A percentile compares a stretch with the other conserved stretches of the same genome.
phyloP scores from a whole-genome alignment of 805 yeast genomes.

The Kodamaea neixiangensis region DNA sequence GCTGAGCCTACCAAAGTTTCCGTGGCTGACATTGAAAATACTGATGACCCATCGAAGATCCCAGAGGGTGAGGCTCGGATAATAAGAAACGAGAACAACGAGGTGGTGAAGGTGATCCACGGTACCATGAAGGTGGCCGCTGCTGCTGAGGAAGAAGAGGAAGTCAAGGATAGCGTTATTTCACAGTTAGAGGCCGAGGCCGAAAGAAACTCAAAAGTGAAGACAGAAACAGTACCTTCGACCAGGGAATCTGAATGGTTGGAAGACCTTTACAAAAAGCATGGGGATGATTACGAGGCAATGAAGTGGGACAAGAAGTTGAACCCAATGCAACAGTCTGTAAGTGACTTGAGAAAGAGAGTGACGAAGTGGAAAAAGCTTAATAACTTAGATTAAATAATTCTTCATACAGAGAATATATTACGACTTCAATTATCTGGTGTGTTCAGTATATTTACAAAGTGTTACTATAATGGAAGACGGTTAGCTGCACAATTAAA shows the following conservation, averaged over 20 bases:
- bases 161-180: constrained; percentile 50
- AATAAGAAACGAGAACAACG: constrained; percentile 65
- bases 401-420: neutral
- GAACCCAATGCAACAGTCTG: constrained; percentile 78
- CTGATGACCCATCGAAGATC: constrained; percentile 59
- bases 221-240: constrained; percentile 57
- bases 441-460: neutral
- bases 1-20: constrained; percentile 30
- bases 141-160: constrained; percentile 15
- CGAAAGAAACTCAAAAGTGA: constrained; percentile 46
- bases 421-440: neutral
- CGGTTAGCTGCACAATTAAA: constrained; percentile 8
- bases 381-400: constrained; percentile 18
- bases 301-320: constrained; percentile 93
- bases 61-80: constrained; percentile 81
- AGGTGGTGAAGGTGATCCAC: constrained; percentile 65
- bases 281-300: constrained; percentile 84
- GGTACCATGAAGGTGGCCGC: constrained; percentile 55
- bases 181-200: constrained; percentile 61
- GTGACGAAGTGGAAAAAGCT: constrained; percentile 67
- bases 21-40: constrained; percentile 41
- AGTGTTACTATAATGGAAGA: neutral
- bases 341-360: constrained; percentile 79
- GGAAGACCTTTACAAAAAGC: constrained; percentile 59
- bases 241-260: constrained; percentile 80